Base-by-base conservation (phyloP, 2,329 filamentous ascomycete genomes). In the Pyricularia grisea region DNA sequence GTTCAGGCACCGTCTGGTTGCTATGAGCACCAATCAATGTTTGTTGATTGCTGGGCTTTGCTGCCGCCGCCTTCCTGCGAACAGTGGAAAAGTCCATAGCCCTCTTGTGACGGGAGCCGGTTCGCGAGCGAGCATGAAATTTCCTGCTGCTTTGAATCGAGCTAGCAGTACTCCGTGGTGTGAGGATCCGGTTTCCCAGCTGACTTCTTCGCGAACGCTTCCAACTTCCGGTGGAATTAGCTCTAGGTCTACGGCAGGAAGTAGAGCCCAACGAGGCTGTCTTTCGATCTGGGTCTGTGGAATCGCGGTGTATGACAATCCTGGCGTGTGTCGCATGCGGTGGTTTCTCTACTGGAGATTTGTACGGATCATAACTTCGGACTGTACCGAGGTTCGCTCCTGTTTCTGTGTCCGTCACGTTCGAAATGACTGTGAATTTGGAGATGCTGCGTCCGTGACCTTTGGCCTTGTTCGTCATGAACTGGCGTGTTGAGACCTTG, bases 321-420 rank as follows among this genome's bases (percentile, higher is more conserved):
- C 88, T 91, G 33, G 89, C 84, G 73, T 88, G 88, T 70, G 88
- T 85, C 9, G 81, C 83, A 67, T 87, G 83, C 9, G 76, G 74
- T 50, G 81, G 78, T 55, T 81, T 77, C 66, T 81, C 77, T 7
- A 85, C 84, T 2, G 90, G 93, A 4, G 91, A 88, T 74, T 92
- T 87, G 77, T 91, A 97, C 0, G 93, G 93, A 76, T 97, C 94
- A 74, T 97, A 97, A 77, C 90, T 95, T 71, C 86, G 77, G 12
- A 83, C 75, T 0, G 83, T 86, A 10, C 81, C 83, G 25, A 75
- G 73, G 9, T 85, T 84, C 1, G 72, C 73, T 10, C 72, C 72
- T 5, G 70, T 70, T 10, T 80, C 77, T 10, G 80, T 81, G 33
- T 85, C 84, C n/a, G 85, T 80, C 14, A 85, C 80, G 68, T 87